phyloP scores from a whole-genome alignment of 208 protist species.

The Leishmania major region DNA sequence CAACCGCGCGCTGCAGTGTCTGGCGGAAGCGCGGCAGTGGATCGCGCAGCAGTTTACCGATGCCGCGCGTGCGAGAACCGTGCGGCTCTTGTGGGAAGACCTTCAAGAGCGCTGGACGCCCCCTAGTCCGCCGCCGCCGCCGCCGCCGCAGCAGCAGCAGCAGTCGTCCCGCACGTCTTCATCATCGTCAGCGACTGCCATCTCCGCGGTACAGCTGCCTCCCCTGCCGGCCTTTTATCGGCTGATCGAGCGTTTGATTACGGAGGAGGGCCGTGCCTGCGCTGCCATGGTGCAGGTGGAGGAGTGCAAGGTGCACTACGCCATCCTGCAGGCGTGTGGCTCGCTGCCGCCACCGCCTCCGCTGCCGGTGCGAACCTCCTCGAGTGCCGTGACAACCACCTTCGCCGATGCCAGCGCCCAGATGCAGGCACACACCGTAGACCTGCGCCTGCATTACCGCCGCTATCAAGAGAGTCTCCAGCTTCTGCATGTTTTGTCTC shows the following conservation, averaged over 20 bases:
- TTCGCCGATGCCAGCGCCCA: not conserved
- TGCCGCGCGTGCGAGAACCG: slow-evolving; percentile 14
- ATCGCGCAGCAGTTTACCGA: slow-evolving; percentile 18
- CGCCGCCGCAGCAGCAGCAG: not conserved
- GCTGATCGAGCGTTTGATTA: slow-evolving; percentile 13
- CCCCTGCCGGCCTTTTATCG: slow-evolving; percentile 15
- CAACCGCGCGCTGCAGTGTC: slow-evolving; percentile 36
- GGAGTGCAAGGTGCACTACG: slow-evolving; percentile 51
- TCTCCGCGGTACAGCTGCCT: not conserved
- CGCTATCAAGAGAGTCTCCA: slow-evolving; percentile 32
- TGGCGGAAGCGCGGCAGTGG: slow-evolving; percentile 35
- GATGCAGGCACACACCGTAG: slow-evolving; percentile 1
- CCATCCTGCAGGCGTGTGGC: slow-evolving; percentile 28
- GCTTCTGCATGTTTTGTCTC: slow-evolving; percentile 16
- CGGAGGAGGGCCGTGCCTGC: slow-evolving; percentile 39
- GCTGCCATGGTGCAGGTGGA: slow-evolving; percentile 43
- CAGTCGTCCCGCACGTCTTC: not conserved
- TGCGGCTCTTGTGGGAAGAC: slow-evolving; percentile 31
- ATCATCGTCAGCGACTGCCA: not conserved
- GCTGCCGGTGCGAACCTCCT: not conserved
- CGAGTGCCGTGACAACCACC: not conserved
- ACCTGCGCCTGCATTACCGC: slow-evolving; percentile 26
- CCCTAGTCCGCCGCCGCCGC: too few relatives aligned
- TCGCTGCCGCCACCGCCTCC: slow-evolving; percentile 12
- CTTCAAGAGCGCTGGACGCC: slow-evolving; percentile 15